Evolutionary conservation across 805 yeast species (phyloP).

Genomic region (Saccharomyces cerevisiae): DNA sequence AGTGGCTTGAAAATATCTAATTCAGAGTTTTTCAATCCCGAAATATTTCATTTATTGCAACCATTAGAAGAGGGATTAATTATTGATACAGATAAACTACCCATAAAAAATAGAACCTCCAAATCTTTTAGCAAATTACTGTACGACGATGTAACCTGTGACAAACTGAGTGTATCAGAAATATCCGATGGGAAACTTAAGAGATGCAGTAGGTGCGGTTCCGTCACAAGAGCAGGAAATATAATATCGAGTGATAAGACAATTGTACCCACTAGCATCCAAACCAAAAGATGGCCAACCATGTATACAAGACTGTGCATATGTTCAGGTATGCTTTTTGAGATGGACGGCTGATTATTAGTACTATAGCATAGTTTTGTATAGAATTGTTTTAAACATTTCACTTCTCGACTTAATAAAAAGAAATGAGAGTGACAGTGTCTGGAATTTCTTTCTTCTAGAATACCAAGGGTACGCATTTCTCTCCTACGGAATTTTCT

Average conservation of each 20-base stretch:
- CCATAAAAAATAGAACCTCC: constrained; percentile 20
- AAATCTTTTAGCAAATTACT: constrained; percentile 30
- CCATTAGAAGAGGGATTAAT: constrained; percentile 31
- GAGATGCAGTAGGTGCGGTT: constrained; percentile 49
- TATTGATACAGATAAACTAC: constrained; percentile 53
- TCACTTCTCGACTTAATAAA: neutral
- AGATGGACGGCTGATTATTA: constrained; percentile 9
- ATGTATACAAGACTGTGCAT: constrained; percentile 29
- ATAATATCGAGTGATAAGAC: constrained; percentile 28
- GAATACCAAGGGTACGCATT: neutral
- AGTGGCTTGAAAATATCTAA: constrained; percentile 25
- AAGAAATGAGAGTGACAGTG: neutral
- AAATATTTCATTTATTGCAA: constrained; percentile 32
- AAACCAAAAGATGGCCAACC: constrained; percentile 32
- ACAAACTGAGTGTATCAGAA: constrained; percentile 17
- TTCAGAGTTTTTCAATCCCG: constrained; percentile 26
- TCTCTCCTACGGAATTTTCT: neutral
- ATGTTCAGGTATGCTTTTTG: constrained; percentile 31
- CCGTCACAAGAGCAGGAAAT: constrained; percentile 34
- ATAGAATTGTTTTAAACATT: neutral
- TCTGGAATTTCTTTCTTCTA: neutral
- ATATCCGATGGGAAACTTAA: constrained; percentile 27
- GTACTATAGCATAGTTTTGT: neutral
- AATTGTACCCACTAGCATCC: constrained; percentile 27
- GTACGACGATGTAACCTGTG: constrained; percentile 29